Evolutionary conservation across 2,329 filamentous ascomycete genomes (phyloP), one percentile per base, ranked within the genome.

Genomic region (Cercospora sesami): DNA sequence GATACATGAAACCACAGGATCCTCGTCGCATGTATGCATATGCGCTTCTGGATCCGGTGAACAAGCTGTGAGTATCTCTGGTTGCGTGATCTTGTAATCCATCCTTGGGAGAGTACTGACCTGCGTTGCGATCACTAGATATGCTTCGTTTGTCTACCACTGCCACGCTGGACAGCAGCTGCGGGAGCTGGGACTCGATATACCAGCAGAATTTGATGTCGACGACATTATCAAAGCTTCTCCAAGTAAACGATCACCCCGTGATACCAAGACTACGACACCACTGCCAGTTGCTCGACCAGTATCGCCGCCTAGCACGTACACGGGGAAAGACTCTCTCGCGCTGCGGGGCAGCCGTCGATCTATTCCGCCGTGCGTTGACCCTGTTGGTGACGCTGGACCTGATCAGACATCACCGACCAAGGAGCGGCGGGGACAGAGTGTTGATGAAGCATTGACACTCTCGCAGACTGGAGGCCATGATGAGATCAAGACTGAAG

Each of bases 11-110:
- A 60, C 69, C 73, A 36, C 75, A 80, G 36, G 78, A 82, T 10
- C 81, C 81, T 8, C 80, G 79, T 68, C 76, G 79, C 3, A 83
- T 79, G 73, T 86, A 85, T 74, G 80, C 79, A 62, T 85, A 84
- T 63, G 80, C 82, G 1, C 78, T 86, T 18, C 74, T 85, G 21
- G 83, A 86, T 73, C 79, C 83, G 1, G 63, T 81, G 6, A 82
- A 85, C 69, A 73, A 79, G 70, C 84, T 84, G 2, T 58, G 10
- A 31, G 53, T 31, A 28, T 5, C 4, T 4, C 14, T 5, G 8
- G 12, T 21, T 26, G 21, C 21, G 8, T 51, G 45, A 14, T 51
- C 21, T 26, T 33, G 30, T 2, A 14, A 18, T 31, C 7, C 1
- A 16, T 6, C 5, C 6, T 3, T n/a, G 4, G 9, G 16, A 16